Conservation (phyloP, 129 eudicot species). For the Scalesia atractyloides region DNA sequence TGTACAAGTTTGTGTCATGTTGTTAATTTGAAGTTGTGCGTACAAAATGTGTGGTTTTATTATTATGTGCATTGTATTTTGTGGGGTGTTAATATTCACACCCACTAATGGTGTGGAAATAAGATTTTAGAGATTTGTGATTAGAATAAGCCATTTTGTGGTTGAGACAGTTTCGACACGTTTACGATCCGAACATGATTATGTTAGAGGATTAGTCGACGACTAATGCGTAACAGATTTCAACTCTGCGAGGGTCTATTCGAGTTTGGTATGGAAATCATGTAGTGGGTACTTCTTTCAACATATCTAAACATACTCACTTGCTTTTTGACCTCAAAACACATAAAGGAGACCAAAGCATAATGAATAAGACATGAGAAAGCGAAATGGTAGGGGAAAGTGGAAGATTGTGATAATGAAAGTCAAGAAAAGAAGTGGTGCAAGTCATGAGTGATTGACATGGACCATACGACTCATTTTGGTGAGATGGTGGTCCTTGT, state of each 20-base stretch:
- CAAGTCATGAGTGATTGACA: conserved; percentile 24
- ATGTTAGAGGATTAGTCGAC: neutral
- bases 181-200: neutral
- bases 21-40: conserved; percentile 20
- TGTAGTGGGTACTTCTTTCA: conserved; percentile 35
- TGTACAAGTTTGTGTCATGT: conserved; percentile 33
- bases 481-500: conserved; percentile 37
- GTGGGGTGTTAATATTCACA: too few species aligned
- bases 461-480: conserved; percentile 32
- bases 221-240: neutral
- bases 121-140: too few species aligned
- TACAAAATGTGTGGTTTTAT: neutral
- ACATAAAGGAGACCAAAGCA: conserved; percentile 43
- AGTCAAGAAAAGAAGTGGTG: conserved; percentile 30
- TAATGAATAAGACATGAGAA: conserved; percentile 44
- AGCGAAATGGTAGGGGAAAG: conserved; percentile 41
- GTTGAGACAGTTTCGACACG: neutral
- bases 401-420: conserved; percentile 53
- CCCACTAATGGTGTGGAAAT: too few species aligned
- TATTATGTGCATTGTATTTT: neutral
- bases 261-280: conserved; percentile 39
- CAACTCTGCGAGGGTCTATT: conserved; percentile 15
- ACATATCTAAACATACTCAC: conserved; percentile 36
- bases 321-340: conserved; percentile 44
- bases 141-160: too few species aligned